phyloP scores from a whole-genome alignment of 108 stramenopile species.

The Cyclotella cryptica region DNA sequence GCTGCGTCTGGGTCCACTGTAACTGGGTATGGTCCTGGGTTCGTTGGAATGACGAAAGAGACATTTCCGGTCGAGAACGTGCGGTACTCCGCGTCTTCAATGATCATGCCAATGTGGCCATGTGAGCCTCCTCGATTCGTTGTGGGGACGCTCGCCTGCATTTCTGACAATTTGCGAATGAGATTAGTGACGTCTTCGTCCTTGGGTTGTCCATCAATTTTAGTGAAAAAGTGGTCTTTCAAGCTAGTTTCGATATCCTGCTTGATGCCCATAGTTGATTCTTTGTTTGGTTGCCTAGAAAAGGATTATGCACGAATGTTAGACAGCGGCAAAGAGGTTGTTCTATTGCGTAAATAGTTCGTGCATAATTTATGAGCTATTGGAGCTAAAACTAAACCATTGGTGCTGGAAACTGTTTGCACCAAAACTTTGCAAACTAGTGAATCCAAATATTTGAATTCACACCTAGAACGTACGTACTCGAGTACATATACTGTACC shows the following conservation, averaged over 20 bases:
- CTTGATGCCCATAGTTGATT: neutral
- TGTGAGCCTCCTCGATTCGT: neutral
- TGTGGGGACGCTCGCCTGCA: constrained; percentile 1
- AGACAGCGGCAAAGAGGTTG: constrained; percentile 20
- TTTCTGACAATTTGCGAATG: neutral
- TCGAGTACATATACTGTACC: too few species aligned
- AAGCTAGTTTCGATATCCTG: constrained; percentile 13
- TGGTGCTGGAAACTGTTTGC: too few species aligned
- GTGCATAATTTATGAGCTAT: constrained; percentile 15
- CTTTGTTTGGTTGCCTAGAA: neutral
- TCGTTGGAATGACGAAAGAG: neutral
- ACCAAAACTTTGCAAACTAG: too few species aligned
- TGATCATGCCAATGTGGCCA: constrained; percentile 18
- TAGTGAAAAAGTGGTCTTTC: neutral
- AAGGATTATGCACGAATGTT: neutral
- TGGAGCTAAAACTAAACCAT: too few species aligned
- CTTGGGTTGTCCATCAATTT: constrained; percentile 23
- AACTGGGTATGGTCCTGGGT: constrained; percentile 21
- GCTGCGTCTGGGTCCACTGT: neutral
- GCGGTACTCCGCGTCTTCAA: constrained; percentile 18
- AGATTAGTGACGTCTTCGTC: constrained; percentile 16
- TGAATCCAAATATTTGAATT: too few species aligned
- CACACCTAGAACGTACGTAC: too few species aligned
- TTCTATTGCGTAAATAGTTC: constrained; percentile 7
- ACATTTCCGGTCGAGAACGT: neutral